These are phyloP conservation scores for Exserohilum rostratum DNA, from an alignment of 2,329 filamentous ascomycete species.

Conservation along the genomic window DNA sequence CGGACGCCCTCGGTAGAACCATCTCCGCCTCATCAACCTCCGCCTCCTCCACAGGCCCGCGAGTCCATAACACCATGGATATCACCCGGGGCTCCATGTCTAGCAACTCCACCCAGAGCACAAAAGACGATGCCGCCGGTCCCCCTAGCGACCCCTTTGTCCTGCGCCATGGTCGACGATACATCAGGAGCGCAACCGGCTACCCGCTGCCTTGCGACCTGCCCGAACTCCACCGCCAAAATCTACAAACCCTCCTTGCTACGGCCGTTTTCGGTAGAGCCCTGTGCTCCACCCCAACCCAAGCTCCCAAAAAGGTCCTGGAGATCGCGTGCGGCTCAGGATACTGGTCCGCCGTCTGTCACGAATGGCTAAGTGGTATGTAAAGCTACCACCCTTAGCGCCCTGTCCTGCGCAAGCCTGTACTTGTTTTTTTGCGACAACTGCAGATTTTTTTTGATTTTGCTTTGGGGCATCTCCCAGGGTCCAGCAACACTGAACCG, in stretches of 20 bases:
- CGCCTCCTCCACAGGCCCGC: slow-evolving; percentile 23
- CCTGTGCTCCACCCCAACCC: slow-evolving; percentile 73
- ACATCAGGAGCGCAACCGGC: slow-evolving; percentile 72
- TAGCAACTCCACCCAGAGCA: slow-evolving; percentile 45
- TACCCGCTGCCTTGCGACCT: slow-evolving; percentile 93
- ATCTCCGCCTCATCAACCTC: slow-evolving; percentile 35
- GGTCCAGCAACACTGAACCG: too few relatives aligned
- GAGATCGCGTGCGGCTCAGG: slow-evolving; percentile 88
- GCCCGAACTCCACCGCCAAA: slow-evolving; percentile 85
- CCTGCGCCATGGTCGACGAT: slow-evolving; percentile 79
- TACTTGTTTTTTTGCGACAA: not conserved
- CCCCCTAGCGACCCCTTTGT: slow-evolving; percentile 59
- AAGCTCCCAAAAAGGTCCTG: slow-evolving; percentile 68
- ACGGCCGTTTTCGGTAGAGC: slow-evolving; percentile 82
- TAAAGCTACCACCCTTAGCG: not conserved
- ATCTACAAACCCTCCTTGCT: slow-evolving; percentile 78
- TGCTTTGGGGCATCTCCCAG: not conserved
- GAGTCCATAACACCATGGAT: slow-evolving; percentile 40
- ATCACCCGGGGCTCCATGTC: slow-evolving; percentile 47
- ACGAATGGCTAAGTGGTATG: slow-evolving; percentile 72
- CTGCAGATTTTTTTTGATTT: not conserved
- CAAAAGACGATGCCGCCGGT: slow-evolving; percentile 31
- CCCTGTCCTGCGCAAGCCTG: not conserved
- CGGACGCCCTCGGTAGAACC: slow-evolving; percentile 45
- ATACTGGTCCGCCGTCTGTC: slow-evolving; percentile 88